Percentiles rank a stretch among this genome's conserved stretches.
These are phyloP conservation scores for Trametes meyenii DNA, from an alignment of 768 basidiomycete species.

Conservation along the genomic window DNA sequence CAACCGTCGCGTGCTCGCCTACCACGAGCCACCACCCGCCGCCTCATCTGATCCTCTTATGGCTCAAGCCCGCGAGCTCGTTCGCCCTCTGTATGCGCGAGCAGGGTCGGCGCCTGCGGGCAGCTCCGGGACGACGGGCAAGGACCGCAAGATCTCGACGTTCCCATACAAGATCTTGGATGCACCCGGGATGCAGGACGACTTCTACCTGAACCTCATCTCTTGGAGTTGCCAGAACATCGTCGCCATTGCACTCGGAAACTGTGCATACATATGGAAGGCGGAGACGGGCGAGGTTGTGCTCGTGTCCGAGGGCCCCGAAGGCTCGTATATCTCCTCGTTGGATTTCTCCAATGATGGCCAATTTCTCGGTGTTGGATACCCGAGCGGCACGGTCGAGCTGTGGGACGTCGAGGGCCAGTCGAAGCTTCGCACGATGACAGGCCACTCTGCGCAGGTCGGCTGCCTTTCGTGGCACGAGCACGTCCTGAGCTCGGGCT, in stretches of 20 bases:
- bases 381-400: constrained; percentile 84
- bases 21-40: constrained; percentile 82
- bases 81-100: constrained; percentile 72
- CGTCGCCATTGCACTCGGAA: constrained; percentile 88
- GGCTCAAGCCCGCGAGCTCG: constrained; percentile 75
- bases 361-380: constrained; percentile 79
- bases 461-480: constrained; percentile 86
- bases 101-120: constrained; percentile 65
- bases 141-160: constrained; percentile 81
- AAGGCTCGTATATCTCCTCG: constrained; percentile 73
- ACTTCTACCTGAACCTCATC: constrained; percentile 95
- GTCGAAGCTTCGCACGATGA: constrained; percentile 88
- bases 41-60: constrained; percentile 78
- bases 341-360: constrained; percentile 83
- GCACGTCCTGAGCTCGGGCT: constrained; percentile 85
- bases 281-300: constrained; percentile 88
- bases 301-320: constrained; percentile 73
- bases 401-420: constrained; percentile 90
- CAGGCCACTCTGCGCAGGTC: constrained; percentile 81
- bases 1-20: constrained; percentile 83
- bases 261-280: constrained; percentile 90
- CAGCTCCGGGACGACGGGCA: constrained; percentile 58
- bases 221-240: constrained; percentile 87
- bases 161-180: constrained; percentile 93
- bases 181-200: constrained; percentile 90